Evolutionary conservation across 2,329 filamentous ascomycete species (phyloP), one percentile per base, ranked within the genome.

Genomic region (Claviceps purpurea): DNA sequence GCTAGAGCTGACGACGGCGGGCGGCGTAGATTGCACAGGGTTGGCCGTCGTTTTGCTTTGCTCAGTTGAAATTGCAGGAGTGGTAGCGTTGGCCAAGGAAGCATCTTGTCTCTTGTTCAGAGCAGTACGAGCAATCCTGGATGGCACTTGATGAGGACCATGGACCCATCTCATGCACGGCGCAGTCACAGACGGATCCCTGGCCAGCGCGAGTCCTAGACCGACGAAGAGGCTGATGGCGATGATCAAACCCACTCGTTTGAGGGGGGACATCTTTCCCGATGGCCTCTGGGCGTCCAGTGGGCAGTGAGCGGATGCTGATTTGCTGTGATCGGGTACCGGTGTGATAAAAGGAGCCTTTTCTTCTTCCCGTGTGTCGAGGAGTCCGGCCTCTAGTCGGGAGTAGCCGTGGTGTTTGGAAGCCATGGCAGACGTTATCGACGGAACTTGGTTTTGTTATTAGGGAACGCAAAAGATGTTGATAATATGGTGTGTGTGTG

Each of bases 191-290:
- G 48, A 42, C 2, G 47, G 14, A 40, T 51, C 24, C 40, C 44
- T 39, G 39, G 50, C 51, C 38, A 52, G 37, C 20, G 53, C 59
- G 13, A 63, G 56, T 26, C 59, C 60, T 41, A 63, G 53, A 46
- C 61, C 59, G 14, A 63, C 55, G 50, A 64, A 54, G 50, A 62
- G 57, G 52, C 60, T 59, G 18, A 62, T 54, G 42, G 58, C 53
- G 47, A 64, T 8, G 42, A 57, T 50, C 34, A 59, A 22, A 26
- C 51, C 40, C 10, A 56, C 46, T 44, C 55, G 51, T 20, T 53
- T 52, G 42, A 56, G n/a, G 47, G 58, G 47, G 16, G 57, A 44
- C 58, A 60, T 59, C 34, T 50, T 58, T 7, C 48, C 18, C 13
- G 50, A 24, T 22, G 34, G 34, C 30, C 34, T 34, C 30, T 34